Evolutionary conservation across 768 basidiomycete species (phyloP), one percentile per base, ranked within the genome.

Genomic region (Rhodotorula graminis): DNA sequence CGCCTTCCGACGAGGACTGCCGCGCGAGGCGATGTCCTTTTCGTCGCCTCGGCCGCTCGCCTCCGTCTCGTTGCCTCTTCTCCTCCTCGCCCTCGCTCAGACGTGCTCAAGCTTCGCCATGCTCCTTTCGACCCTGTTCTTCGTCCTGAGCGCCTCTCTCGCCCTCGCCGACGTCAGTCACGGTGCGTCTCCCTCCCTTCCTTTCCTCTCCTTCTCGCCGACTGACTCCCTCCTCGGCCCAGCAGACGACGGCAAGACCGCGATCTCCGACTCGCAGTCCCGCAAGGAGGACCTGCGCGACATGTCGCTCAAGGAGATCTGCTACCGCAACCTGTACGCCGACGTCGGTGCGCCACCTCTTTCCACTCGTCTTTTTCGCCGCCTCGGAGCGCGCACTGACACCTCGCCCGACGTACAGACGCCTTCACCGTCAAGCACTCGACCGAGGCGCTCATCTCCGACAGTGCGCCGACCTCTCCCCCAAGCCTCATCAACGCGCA

Each of bases 281-380:
- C 3, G 31, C n/a, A 11, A 57, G 19, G 9, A 10, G 5, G 29
- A 37, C 29, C 18, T 59, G 47, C 25, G 57, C 25, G 25, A 52
- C 25, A 23, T 52, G 25, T 11, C 11, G 47, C 29, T 37, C 46
- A 66, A 66, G 56, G 65, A 66, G 65, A 33, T 59, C 16, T 44
- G 65, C 33, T 46, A 29, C 44, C 42, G 60, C n/a, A 61, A 61
- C 60, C n/a, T 61, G 15, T 61, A 61, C n/a, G 60, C 60, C 40
- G 60, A 61, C 44, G 3, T 47, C 16, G 25, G 42, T 61, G 42
- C 50, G 29, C 31, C 27, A 0, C 29, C 42, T 16, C 44, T 33
- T 10, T 6, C 12, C 23, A 6, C 46, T 12, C 44, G 8, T 46
- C 44, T 18, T 14, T 12, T 3, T 46, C 44, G 12, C 16, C 3